Conservation (phyloP, 192 early-diverging fungal species). For the Coemansia sp. region DNA sequence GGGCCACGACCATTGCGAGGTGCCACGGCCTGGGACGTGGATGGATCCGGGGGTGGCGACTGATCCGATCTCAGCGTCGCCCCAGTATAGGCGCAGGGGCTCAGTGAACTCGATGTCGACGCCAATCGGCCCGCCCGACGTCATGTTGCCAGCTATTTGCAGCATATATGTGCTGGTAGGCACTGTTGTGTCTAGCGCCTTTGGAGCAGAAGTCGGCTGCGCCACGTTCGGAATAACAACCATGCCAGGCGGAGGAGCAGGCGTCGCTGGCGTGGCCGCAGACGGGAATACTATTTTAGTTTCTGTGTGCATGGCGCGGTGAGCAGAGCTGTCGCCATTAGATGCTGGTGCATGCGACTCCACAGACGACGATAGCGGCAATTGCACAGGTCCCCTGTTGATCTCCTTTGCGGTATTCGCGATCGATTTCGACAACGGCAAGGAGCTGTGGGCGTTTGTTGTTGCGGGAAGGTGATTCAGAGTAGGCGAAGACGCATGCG, state of each 20-base stretch:
- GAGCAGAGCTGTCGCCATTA: background rate
- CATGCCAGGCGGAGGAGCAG: background rate
- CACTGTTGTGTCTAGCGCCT: constrained; percentile 16
- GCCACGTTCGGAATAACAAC: background rate
- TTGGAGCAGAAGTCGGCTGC: background rate
- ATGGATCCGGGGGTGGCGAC: constrained; percentile 21
- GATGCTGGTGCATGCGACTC: background rate
- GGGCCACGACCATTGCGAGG: constrained; percentile 39
- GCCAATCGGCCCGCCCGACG: constrained; percentile 43
- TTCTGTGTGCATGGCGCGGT: background rate
- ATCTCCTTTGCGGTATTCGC: background rate
- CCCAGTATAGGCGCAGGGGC: constrained; percentile 42
- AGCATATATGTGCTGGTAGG: constrained; percentile 22
- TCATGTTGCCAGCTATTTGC: constrained; percentile 36
- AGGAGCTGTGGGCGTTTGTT: background rate
- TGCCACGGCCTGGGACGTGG: constrained; percentile 33
- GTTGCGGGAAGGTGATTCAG: background rate
- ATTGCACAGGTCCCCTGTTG: background rate
- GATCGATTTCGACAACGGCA: background rate
- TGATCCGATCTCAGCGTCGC: constrained; percentile 31
- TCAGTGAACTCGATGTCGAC: constrained; percentile 47
- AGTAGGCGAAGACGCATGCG: background rate
- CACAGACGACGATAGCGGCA: background rate
- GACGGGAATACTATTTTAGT: constrained; percentile 8
- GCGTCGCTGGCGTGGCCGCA: background rate